Conservation (phyloP, 768 basidiomycete genomes). For the Kwoniella sp. region DNA sequence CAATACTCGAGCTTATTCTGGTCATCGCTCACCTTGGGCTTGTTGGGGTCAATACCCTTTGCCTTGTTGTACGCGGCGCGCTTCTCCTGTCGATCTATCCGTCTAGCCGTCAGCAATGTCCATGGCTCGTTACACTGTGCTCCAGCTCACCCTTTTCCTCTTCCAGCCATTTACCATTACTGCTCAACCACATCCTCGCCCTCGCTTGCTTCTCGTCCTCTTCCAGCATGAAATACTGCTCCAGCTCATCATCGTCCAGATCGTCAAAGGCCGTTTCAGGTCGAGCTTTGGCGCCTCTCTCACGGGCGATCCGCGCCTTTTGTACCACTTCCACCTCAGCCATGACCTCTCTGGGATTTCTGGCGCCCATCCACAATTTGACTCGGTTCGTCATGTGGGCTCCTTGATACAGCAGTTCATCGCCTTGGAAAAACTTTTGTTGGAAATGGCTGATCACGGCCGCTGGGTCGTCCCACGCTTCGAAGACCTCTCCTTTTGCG, state of each 20-base stretch:
- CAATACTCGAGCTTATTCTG: background rate
- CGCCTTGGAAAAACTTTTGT: constrained; percentile 19
- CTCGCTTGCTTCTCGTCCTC: constrained; percentile 33
- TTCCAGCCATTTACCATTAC: constrained; percentile 41
- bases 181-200: constrained; percentile 40
- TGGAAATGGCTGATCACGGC: constrained; percentile 20
- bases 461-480: constrained; percentile 31
- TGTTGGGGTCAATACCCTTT: constrained; percentile 26
- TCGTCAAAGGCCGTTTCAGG: constrained; percentile 29
- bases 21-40: constrained; percentile 31
- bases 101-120: background rate
- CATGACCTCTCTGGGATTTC: constrained; percentile 27
- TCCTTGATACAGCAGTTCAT: constrained; percentile 18
- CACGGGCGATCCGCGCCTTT: constrained; percentile 18
- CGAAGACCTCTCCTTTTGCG: constrained; percentile 13
- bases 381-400: constrained; percentile 21
- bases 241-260: constrained; percentile 45
- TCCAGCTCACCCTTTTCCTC: constrained; percentile 33
- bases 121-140: background rate
- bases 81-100: constrained; percentile 22
- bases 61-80: constrained; percentile 20
- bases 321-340: constrained; percentile 30
- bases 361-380: constrained; percentile 21
- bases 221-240: constrained; percentile 28
- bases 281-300: constrained; percentile 21